A percentile compares a stretch with the other conserved stretches of the same genome.
These are phyloP conservation scores for Saposhnikovia divaricata DNA, from an alignment of 129 eudicot species.

Conservation along the genomic window DNA sequence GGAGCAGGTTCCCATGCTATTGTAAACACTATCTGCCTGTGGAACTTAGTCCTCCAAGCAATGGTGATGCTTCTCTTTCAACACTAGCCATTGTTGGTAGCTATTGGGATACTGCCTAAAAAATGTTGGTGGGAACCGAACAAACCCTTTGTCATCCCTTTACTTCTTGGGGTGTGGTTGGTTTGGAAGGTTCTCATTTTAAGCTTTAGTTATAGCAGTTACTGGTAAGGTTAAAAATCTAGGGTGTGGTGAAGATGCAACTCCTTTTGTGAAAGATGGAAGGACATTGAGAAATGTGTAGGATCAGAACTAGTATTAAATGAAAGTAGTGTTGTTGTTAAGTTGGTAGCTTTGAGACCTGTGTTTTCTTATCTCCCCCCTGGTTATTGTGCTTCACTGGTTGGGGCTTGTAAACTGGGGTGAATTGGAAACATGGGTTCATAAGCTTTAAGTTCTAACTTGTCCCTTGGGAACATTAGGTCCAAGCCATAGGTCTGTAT, in stretches of 20 bases:
- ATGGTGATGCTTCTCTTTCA: background rate
- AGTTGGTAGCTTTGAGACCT: background rate
- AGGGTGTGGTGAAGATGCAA: background rate
- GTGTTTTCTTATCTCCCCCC: background rate
- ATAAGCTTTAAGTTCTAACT: background rate
- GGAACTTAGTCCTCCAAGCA: conserved; percentile 1
- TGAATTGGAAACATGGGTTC: conserved; percentile 3
- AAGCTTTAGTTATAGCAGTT: background rate
- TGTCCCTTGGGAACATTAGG: background rate
- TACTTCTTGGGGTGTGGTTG: conserved; percentile 1
- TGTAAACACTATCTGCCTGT: background rate
- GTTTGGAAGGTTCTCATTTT: background rate
- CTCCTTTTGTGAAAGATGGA: conserved; percentile 3
- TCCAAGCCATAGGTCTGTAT: background rate
- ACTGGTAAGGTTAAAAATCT: background rate
- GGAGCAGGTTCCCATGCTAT: background rate
- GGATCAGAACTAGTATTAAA: background rate
- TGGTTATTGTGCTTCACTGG: background rate
- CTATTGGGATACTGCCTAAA: background rate
- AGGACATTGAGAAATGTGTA: background rate
- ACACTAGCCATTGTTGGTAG: background rate
- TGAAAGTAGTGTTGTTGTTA: background rate
- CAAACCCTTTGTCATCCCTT: background rate
- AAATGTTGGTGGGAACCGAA: background rate
- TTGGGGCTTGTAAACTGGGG: background rate